Evolutionary conservation across 768 basidiomycete species (phyloP), one percentile per base, ranked within the genome.

Genomic region (Calocybe indica): DNA sequence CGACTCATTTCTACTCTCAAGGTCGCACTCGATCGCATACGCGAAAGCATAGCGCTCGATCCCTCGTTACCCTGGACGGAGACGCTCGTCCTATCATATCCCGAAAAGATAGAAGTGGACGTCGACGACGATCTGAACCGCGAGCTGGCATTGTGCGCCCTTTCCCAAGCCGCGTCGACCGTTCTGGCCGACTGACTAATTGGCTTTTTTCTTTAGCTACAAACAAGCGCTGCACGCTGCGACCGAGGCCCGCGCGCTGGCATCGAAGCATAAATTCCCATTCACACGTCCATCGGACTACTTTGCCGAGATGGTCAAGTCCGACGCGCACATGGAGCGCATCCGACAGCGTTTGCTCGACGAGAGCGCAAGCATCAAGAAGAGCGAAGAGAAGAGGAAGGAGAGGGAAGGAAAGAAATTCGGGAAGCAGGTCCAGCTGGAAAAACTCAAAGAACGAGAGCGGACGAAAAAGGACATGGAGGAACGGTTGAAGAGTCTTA

Each of bases 301-400:
- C 64, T 98, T 95, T 54, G 95, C 95, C 15, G 95, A 98, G 69
- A 98, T 98, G 95, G 87, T 97, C 55, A 97, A 98, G 67, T 85
- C 84, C 31, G 96, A 99, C 58, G 73, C 88, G 6, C 96, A 99
- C 67, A 99, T 99, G 96, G 92, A 96, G 63, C 83, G 92, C 50
- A 89, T 98, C 55, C 86, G 96, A 46, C 85, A 92, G 52, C 81
- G 86, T 12, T 67, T 98, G 22, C 75, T 98, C 28, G 89, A 98
- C 66, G 96, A 98, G 64, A 70, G 74, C 22, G 88, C 92, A 1
- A 75, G 78, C 1, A 92, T 98, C 56, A 93, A 96, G 65, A 89
- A 88, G 64, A 79, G 86, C 50, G 95, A 98, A 61, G 88, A 92
- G 46, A 93, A 92, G 59, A 80, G 88, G 54, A 86, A 84, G 57